A percentile compares a stretch with the other conserved stretches of the same genome.
phyloP scores from a whole-genome alignment of 441 rosid species.

The Gossypium lobatum region DNA sequence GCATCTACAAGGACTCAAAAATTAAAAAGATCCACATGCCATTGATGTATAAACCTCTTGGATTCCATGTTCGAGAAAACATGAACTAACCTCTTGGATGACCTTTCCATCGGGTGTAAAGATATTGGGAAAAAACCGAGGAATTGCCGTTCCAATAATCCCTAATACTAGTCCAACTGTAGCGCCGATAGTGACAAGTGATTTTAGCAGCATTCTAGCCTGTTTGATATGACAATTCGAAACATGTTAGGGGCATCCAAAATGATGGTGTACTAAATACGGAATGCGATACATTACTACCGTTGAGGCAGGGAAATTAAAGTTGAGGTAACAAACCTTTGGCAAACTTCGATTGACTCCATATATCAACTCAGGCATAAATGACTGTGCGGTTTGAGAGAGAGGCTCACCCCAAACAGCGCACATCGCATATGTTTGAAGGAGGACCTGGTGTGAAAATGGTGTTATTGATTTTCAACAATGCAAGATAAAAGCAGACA shows the following conservation, averaged over 20 bases:
- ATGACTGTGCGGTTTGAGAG: conserved; percentile 91
- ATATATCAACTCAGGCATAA: conserved; percentile 84
- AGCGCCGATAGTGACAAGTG: conserved; percentile 74
- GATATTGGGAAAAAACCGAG: conserved; percentile 63
- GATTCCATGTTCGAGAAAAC: not conserved
- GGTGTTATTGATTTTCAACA: not conserved
- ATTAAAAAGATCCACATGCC: not conserved
- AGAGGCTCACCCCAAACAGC: conserved; percentile 86
- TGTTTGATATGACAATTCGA: conserved; percentile 28
- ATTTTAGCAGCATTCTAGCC: conserved; percentile 78
- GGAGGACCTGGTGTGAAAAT: conserved; percentile 54
- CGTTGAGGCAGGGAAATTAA: conserved; percentile 3
- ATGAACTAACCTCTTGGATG: conserved; percentile 52
- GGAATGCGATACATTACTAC: not conserved
- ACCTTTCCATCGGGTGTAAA: conserved; percentile 65
- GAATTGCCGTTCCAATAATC: conserved; percentile 56
- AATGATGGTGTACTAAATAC: not conserved
- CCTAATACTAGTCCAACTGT: conserved; percentile 62
- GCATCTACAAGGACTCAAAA: conserved; percentile 59
- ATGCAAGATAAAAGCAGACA: conserved; percentile 7
- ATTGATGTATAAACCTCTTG: no score
- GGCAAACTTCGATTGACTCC: conserved; percentile 55
- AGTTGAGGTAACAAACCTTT: conserved; percentile 38
- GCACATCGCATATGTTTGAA: conserved; percentile 67
- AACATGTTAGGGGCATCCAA: not conserved